A percentile compares a stretch with the other conserved stretches of the same genome.
Evolutionary conservation across 2,329 filamentous ascomycete species (phyloP).

Genomic region (Leptographium flavum): DNA sequence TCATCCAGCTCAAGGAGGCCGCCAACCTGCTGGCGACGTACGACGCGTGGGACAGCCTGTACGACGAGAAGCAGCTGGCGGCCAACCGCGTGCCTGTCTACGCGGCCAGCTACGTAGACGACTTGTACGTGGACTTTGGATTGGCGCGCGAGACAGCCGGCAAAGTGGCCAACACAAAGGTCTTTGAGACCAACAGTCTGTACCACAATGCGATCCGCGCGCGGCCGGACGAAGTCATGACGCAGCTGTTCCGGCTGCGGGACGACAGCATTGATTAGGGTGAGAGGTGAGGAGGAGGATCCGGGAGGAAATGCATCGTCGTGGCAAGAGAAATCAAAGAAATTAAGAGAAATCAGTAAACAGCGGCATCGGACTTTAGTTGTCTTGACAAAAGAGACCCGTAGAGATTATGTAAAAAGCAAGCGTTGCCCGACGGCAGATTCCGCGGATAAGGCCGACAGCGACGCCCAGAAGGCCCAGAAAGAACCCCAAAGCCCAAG

Average conservation of each 20-base stretch:
- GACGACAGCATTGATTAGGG: constrained; percentile 48
- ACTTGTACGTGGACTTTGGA: constrained; percentile 83
- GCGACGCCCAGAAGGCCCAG: too few relatives aligned
- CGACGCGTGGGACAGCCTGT: constrained; percentile 60
- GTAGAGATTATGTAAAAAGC: too few relatives aligned
- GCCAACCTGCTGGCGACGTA: constrained; percentile 57
- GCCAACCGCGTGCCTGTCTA: constrained; percentile 77
- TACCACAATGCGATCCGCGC: constrained; percentile 73
- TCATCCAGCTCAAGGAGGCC: constrained; percentile 51
- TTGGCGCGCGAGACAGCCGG: constrained; percentile 59
- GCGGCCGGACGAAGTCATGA: constrained; percentile 62
- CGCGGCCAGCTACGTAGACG: constrained; percentile 68
- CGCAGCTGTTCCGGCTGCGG: constrained; percentile 60
- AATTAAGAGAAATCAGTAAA: too few relatives aligned
- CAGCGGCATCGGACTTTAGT: too few relatives aligned
- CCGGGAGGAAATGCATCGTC: too few relatives aligned
- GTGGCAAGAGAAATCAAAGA: too few relatives aligned
- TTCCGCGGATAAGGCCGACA: too few relatives aligned
- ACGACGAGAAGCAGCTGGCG: constrained; percentile 57
- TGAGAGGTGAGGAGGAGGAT: too few relatives aligned
- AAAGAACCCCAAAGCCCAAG: too few relatives aligned
- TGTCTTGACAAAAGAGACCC: too few relatives aligned
- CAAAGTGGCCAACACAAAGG: constrained; percentile 62
- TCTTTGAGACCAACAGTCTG: constrained; percentile 73
- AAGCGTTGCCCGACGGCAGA: too few relatives aligned